phyloP scores from a whole-genome alignment of 202 grass and related monocot species.

The Saccharum hybrid region DNA sequence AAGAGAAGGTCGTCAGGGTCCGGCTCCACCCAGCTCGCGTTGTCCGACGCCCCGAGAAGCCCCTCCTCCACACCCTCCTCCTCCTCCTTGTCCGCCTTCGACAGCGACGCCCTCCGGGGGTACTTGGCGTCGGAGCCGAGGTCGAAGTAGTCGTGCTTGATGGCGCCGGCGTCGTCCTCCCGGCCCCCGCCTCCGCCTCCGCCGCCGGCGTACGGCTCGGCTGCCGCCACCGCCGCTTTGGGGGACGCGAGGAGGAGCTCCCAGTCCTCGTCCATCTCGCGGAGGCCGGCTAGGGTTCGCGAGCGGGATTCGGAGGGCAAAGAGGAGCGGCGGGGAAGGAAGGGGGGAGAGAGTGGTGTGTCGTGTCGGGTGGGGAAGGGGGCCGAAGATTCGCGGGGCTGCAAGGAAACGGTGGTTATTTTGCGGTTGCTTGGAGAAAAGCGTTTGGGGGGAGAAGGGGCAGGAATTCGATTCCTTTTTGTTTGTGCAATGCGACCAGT shows the following conservation, averaged over 20 bases:
- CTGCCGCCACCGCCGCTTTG: neutral
- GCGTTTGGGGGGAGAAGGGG: neutral
- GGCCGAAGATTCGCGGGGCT: slow-evolving; percentile 43
- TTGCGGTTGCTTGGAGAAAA: slow-evolving; percentile 29
- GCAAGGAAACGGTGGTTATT: slow-evolving; percentile 22
- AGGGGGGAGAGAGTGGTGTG: neutral
- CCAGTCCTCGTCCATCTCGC: slow-evolving; percentile 80
- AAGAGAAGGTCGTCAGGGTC: slow-evolving; percentile 67
- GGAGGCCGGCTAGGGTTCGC: slow-evolving; percentile 27
- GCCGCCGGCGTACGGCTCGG: slow-evolving; percentile 22
- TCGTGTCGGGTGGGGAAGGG: slow-evolving; percentile 39
- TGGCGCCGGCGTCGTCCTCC: slow-evolving; percentile 66
- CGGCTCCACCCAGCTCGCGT: slow-evolving; percentile 81
- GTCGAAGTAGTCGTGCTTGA: slow-evolving; percentile 92
- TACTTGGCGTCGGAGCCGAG: slow-evolving; percentile 65
- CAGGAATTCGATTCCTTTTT: slow-evolving; percentile 34
- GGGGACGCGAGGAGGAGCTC: slow-evolving; percentile 71
- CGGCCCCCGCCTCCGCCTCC: slow-evolving; percentile 23
- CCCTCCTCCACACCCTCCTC: slow-evolving; percentile 36
- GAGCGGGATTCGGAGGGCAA: slow-evolving; percentile 21
- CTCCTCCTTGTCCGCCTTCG: neutral
- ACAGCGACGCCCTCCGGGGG: slow-evolving; percentile 45
- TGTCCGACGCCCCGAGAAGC: slow-evolving; percentile 52
- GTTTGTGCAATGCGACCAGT: neutral
- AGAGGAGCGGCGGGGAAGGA: neutral